Evolutionary conservation across 768 basidiomycete species (phyloP).

Genomic region (Suillus alpinus): DNA sequence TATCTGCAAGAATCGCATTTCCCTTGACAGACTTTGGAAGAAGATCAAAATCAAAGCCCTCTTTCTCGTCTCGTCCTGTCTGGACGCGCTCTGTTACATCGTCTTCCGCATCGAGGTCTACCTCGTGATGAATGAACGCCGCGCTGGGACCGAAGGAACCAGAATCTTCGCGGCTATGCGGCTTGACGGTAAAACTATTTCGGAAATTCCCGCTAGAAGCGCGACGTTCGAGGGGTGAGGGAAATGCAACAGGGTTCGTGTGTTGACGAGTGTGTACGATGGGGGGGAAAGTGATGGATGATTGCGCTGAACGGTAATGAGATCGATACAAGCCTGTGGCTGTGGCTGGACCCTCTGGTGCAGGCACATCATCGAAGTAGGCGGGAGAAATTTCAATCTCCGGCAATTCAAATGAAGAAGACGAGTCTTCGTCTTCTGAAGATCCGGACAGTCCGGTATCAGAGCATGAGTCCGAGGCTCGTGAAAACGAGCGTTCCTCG

Average conservation of each 20-base stretch:
- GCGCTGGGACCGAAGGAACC: conserved; percentile 25
- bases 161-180: not conserved
- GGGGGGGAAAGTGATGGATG: conserved; percentile 19
- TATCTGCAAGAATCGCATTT: not conserved
- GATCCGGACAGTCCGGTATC: conserved; percentile 15
- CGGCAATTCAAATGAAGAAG: conserved; percentile 13
- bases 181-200: not conserved
- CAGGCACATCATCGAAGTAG: conserved; percentile 41
- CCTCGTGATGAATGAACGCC: conserved; percentile 24
- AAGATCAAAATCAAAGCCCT: conserved; percentile 29
- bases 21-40: conserved; percentile 11
- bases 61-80: conserved; percentile 10
- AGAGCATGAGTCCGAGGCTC: conserved; percentile 1
- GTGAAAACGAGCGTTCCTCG: conserved; percentile 10
- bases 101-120: conserved; percentile 7
- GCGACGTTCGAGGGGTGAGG: not conserved
- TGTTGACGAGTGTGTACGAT: conserved; percentile 13
- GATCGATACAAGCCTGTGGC: conserved; percentile 33
- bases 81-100: conserved; percentile 3
- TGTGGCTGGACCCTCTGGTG: conserved; percentile 44
- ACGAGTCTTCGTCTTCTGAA: conserved; percentile 13
- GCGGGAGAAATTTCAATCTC: conserved; percentile 42
- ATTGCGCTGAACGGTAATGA: conserved; percentile 21
- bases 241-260: not conserved
- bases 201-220: not conserved